Evolutionary conservation across 148 eudicot genomes (phyloP).

Genomic region (Camellia lanceoleosa): DNA sequence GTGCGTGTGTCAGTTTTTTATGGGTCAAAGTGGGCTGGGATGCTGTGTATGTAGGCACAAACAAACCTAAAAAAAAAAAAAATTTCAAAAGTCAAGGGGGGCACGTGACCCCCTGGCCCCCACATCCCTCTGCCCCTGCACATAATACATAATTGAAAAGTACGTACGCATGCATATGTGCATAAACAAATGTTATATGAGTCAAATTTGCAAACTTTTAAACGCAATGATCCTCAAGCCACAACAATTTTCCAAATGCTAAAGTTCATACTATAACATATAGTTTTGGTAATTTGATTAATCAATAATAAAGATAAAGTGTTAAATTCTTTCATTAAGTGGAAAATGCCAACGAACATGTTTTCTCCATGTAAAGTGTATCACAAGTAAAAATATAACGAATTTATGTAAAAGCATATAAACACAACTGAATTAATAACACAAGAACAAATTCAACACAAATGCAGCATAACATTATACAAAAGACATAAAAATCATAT

Average conservation of each 20-base stretch:
- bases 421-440: background rate
- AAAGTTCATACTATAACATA: background rate
- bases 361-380: constrained; percentile 6
- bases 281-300: background rate
- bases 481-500: background rate
- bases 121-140: no score
- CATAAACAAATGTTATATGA: background rate
- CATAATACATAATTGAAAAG: background rate
- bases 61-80: background rate
- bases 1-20: no score
- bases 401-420: background rate
- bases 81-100: no score
- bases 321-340: background rate
- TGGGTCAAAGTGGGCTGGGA: no score
- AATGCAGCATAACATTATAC: background rate
- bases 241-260: background rate
- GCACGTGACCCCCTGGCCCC: no score
- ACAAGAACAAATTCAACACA: background rate
- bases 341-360: background rate
- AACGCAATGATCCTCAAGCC: background rate
- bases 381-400: background rate
- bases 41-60: background rate
- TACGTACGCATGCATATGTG: background rate
- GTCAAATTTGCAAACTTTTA: constrained; percentile 2
- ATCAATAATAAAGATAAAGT: background rate